Conservation (phyloP, 2,329 filamentous ascomycete species). For the Aureobasidium sp. region DNA sequence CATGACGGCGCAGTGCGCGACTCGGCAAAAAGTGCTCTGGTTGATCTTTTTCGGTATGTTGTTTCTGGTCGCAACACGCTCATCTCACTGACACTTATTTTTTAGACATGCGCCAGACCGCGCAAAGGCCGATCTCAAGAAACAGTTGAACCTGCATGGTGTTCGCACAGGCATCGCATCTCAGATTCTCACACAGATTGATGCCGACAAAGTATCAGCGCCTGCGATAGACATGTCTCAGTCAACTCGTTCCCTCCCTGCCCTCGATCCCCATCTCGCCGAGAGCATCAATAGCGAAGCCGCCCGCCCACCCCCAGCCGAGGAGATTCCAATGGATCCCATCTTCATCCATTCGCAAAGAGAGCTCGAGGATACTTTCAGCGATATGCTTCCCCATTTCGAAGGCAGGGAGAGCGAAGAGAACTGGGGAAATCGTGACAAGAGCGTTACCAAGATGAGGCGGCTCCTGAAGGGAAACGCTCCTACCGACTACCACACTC, state of each 20-base stretch:
- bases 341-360: conserved; percentile 75
- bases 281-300: conserved; percentile 43
- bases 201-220: conserved; percentile 20
- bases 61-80: neutral
- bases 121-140: conserved; percentile 84
- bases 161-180: conserved; percentile 80
- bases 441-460: conserved; percentile 68
- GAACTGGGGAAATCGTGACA: conserved; percentile 85
- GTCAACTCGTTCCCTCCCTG: conserved; percentile 38
- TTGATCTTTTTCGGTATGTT: conserved; percentile 72
- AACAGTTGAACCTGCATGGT: conserved; percentile 74
- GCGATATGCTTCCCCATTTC: conserved; percentile 72
- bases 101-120: conserved; percentile 65
- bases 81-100: neutral
- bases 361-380: conserved; percentile 82
- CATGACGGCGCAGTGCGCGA: conserved; percentile 83
- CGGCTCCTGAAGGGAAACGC: conserved; percentile 78
- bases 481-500: conserved; percentile 64
- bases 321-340: conserved; percentile 66
- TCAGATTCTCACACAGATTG: conserved; percentile 68
- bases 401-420: conserved; percentile 84
- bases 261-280: conserved; percentile 36
- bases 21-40: conserved; percentile 71
- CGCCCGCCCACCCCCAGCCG: conserved; percentile 52
- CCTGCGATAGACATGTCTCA: conserved; percentile 29